Conservation (phyloP, 805 yeast species). For the Schizosaccharomyces pombe region DNA sequence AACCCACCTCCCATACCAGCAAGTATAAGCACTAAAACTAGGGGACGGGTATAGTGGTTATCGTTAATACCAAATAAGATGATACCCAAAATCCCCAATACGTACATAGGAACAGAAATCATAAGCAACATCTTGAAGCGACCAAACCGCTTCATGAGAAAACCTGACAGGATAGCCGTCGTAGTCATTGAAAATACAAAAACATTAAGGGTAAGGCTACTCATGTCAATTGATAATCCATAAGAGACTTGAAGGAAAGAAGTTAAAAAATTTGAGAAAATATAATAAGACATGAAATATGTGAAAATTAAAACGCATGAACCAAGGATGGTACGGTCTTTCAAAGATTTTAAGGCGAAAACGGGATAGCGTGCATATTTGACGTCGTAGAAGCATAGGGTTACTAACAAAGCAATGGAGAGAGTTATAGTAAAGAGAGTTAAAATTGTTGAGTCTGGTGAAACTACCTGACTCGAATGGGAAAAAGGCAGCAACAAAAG, state of each 20-base stretch:
- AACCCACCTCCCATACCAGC: conserved; percentile 41
- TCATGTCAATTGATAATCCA: conserved; percentile 29
- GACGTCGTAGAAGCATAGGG: conserved; percentile 29
- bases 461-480: not conserved
- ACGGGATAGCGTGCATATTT: conserved; percentile 19
- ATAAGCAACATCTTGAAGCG: conserved; percentile 5
- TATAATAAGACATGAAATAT: conserved; percentile 21
- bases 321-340: conserved; percentile 46
- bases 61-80: not conserved
- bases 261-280: conserved; percentile 28
- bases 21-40: conserved; percentile 18
- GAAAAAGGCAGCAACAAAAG: conserved; percentile 44
- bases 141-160: conserved; percentile 28
- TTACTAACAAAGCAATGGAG: conserved; percentile 31
- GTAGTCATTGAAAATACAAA: conserved; percentile 22
- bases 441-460: not conserved
- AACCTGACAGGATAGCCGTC: conserved; percentile 32
- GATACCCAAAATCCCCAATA: not conserved
- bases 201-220: conserved; percentile 31
- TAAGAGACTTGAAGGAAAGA: conserved; percentile 32
- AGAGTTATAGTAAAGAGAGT: conserved; percentile 32
- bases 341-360: conserved; percentile 28
- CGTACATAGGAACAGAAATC: not conserved
- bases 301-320: conserved; percentile 31
- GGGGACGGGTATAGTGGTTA: not conserved